phyloP scores from a whole-genome alignment of 2,329 filamentous ascomycete species.

The Colletotrichum sp. region DNA sequence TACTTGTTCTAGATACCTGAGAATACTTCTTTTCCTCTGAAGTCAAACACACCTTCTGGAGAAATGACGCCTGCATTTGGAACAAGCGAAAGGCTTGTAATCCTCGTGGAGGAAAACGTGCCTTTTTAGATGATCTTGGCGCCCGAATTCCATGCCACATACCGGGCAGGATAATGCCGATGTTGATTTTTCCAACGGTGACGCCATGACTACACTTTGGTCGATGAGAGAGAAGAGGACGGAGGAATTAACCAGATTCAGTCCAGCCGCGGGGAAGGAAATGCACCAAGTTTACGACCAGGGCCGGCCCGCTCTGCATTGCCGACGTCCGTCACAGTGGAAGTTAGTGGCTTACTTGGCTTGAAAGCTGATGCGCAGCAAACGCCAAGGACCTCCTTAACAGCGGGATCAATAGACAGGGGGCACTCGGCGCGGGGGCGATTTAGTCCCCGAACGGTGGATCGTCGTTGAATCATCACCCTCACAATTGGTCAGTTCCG shows the following conservation, averaged over 20 bases:
- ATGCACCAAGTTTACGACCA: background rate
- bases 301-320: background rate
- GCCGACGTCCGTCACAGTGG: background rate
- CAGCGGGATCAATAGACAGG: background rate
- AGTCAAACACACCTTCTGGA: background rate
- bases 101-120: background rate
- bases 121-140: background rate
- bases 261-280: background rate
- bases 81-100: background rate
- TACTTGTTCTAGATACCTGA: background rate
- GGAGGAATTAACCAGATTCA: background rate
- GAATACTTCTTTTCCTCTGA: background rate
- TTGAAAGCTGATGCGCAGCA: background rate
- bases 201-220: background rate
- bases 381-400: background rate
- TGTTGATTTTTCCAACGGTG: background rate
- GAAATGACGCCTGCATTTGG: background rate
- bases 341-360: background rate
- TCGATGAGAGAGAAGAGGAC: background rate
- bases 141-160: background rate
- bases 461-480: background rate
- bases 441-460: background rate
- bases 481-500: background rate
- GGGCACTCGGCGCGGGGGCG: background rate
- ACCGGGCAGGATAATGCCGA: background rate